A percentile compares a stretch with the other conserved stretches of the same genome.
phyloP scores from a whole-genome alignment of 805 yeast species.

The Aciculoconidium aculeatum region DNA sequence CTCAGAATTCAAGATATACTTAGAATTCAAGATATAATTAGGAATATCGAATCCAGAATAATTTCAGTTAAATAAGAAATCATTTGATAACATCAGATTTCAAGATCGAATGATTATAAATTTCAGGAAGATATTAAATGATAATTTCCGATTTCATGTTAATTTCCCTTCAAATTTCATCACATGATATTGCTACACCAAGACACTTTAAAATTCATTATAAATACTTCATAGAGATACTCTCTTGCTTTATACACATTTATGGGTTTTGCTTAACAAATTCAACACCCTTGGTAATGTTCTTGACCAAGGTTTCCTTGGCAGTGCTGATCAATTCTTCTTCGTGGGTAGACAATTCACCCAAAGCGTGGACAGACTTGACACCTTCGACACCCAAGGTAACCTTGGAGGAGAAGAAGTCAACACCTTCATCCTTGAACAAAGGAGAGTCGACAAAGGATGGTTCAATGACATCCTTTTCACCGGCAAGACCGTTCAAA shows the following conservation, averaged over 20 bases:
- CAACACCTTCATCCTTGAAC: constrained; percentile 84
- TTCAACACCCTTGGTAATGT: constrained; percentile 89
- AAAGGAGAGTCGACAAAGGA: constrained; percentile 76
- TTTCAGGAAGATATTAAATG: too few relatives aligned
- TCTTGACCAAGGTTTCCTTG: constrained; percentile 82
- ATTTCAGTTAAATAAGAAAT: too few relatives aligned
- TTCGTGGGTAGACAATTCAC: constrained; percentile 70
- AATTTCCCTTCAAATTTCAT: too few relatives aligned
- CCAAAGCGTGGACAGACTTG: constrained; percentile 71
- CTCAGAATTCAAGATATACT: too few relatives aligned
- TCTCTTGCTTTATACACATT: constrained; percentile 12
- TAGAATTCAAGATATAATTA: too few relatives aligned
- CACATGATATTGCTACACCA: too few relatives aligned
- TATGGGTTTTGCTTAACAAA: constrained; percentile 73
- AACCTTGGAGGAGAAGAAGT: constrained; percentile 93
- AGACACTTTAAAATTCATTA: too few relatives aligned
- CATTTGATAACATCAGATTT: too few relatives aligned
- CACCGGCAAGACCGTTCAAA: constrained; percentile 59
- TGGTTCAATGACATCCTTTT: constrained; percentile 59
- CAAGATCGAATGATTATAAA: too few relatives aligned
- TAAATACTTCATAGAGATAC: too few relatives aligned
- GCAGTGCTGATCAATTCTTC: constrained; percentile 77
- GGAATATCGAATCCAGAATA: too few relatives aligned
- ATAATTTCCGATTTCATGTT: too few relatives aligned
- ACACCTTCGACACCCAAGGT: constrained; percentile 92